Conservation (phyloP, 495 filamentous ascomycete genomes). For the Hyphodiscus hymeniophilus region DNA sequence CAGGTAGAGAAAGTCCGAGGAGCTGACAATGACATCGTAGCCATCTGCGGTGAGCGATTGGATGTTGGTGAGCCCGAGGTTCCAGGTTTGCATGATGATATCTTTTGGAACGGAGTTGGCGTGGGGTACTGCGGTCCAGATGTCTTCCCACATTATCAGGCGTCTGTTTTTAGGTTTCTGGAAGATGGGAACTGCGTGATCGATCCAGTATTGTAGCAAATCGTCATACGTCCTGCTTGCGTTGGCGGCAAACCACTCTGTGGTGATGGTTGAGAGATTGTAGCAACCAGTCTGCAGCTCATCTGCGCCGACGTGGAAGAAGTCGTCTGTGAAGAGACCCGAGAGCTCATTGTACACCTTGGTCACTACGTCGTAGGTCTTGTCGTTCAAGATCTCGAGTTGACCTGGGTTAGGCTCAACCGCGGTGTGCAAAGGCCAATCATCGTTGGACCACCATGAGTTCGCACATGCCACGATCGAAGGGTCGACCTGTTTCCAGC, state of each 20-base stretch:
- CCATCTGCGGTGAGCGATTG: slow-evolving; percentile 39
- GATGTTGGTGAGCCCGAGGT: slow-evolving; percentile 44
- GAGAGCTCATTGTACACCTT: slow-evolving; percentile 47
- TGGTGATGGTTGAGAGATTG: slow-evolving; percentile 41
- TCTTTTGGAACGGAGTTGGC: slow-evolving; percentile 41
- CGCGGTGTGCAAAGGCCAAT: slow-evolving; percentile 41
- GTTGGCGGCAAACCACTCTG: slow-evolving; percentile 40
- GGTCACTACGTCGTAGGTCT: slow-evolving; percentile 43
- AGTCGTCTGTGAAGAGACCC: slow-evolving; percentile 41
- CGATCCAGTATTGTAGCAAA: slow-evolving; percentile 46
- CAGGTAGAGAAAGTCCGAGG: slow-evolving; percentile 46
- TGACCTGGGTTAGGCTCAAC: slow-evolving; percentile 50
- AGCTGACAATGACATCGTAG: slow-evolving; percentile 47
- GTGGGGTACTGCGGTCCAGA: slow-evolving; percentile 30
- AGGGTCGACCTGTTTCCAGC: slow-evolving; percentile 47
- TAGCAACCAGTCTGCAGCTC: slow-evolving; percentile 46
- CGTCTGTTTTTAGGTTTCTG: slow-evolving; percentile 31
- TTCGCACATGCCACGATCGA: slow-evolving; percentile 42
- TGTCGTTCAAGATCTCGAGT: slow-evolving; percentile 45
- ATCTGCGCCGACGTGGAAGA: slow-evolving; percentile 48
- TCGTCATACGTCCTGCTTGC: slow-evolving; percentile 43
- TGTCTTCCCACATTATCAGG: slow-evolving; percentile 51
- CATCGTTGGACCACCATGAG: slow-evolving; percentile 51
- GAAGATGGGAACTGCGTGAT: slow-evolving; percentile 47
- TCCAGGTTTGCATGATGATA: slow-evolving; percentile 48